These are phyloP conservation scores for Talaromyces proteolyticus DNA, from an alignment of 495 filamentous ascomycete species.

Conservation along the genomic window DNA sequence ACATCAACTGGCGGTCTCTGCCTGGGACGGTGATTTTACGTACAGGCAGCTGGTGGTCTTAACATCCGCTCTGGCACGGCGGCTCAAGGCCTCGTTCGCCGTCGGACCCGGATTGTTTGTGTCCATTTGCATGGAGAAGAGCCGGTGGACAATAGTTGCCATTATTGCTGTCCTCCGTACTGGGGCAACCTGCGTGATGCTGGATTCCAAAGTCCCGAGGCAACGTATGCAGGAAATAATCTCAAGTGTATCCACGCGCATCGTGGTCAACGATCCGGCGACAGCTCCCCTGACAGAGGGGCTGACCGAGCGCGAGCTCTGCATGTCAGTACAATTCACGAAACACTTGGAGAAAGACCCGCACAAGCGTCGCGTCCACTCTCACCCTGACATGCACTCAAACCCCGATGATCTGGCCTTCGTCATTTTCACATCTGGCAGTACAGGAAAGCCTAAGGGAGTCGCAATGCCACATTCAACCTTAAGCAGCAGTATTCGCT, in stretches of 20 bases:
- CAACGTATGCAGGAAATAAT: conserved; percentile 38
- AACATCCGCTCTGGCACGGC: conserved; percentile 17
- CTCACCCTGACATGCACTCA: no score
- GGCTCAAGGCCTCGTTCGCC: conserved; percentile 17
- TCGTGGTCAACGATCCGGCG: no score
- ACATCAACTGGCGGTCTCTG: conserved; percentile 18
- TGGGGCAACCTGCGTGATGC: conserved; percentile 50
- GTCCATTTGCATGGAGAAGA: conserved; percentile 41
- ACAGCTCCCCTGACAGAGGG: no score
- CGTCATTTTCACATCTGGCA: conserved; percentile 75
- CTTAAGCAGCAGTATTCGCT: no score
- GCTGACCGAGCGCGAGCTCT: no score
- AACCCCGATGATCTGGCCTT: no score
- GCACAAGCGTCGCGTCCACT: no score
- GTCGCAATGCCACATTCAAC: no score
- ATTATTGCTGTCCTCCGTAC: conserved; percentile 42
- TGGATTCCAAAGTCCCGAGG: conserved; percentile 40
- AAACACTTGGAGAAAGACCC: no score
- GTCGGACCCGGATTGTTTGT: conserved; percentile 27
- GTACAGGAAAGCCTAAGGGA: conserved; percentile 69
- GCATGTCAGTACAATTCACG: no score
- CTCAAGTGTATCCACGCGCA: no score
- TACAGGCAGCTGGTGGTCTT: conserved; percentile 38
- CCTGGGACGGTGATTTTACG: conserved; percentile 46
- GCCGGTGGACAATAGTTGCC: conserved; percentile 33